Evolutionary conservation across 768 basidiomycete species (phyloP), one percentile per base, ranked within the genome.

Genomic region (Cyclocybe cylindracea): DNA sequence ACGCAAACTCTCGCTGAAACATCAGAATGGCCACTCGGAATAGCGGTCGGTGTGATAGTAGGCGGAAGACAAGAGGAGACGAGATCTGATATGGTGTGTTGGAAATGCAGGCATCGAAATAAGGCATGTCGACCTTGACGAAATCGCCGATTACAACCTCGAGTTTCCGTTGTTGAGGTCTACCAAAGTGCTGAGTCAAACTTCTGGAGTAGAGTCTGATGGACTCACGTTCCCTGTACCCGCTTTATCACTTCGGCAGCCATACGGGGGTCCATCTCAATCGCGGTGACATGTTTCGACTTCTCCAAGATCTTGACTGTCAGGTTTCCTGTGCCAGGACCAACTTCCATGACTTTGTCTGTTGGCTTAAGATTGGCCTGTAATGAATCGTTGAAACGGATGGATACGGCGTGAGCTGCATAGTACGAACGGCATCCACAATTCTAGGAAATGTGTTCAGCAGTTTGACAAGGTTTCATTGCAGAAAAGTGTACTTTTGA

Each of bases 71-170:
- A 44, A 99, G 87, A 5, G 95, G 92, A 0, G 97, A 98, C 2
- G 97, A 98, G 61, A 99, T 99, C 70, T 98, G 95, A 70, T 98
- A 99, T 1, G 97, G 97, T 1, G 97, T 99, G 66, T 99, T 99
- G 61, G 92, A 94, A 63, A 99, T 98, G 78, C 96, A 98, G 50
- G 97, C 97, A 70, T 98, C 96, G 54, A 99, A 98, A 72, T 95
- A 98, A 8, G 97, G 97, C 14, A 99, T 76, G 48, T 94, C 91
- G n/a, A 90, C 92, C 71, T 98, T 98, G 65, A 98, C 91, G 66
- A 98, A 98, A 70, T 99, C 97, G 44, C 96, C 97, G 52, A 99
- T 89, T 60, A 97, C 85, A 55, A 98, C 86, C 58, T 97, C 91
- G 1, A 99, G 84, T 64, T 96, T 96, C 58, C 89, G 84, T 69